Evolutionary conservation across 352 stramenopile species (phyloP).

Genomic region (Phytophthora palmivora): DNA sequence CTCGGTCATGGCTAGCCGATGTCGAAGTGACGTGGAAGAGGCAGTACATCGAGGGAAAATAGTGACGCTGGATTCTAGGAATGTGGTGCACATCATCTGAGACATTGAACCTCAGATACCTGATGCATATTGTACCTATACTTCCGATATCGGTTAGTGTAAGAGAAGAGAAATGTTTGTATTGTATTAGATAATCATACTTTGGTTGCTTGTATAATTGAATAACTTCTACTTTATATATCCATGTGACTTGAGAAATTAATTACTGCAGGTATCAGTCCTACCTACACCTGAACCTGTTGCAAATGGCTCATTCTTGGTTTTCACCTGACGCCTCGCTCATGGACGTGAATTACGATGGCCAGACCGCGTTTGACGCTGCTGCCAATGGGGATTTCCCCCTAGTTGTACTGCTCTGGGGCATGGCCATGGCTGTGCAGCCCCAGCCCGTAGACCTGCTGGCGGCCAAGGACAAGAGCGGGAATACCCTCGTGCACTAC

Average conservation of each 20-base stretch:
- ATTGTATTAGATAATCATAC: no score
- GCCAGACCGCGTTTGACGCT: constrained; percentile 77
- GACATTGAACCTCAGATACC: constrained; percentile 12
- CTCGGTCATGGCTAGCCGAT: no score
- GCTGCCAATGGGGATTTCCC: constrained; percentile 85
- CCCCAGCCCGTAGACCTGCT: constrained; percentile 62
- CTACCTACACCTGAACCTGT: no score
- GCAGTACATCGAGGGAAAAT: neutral
- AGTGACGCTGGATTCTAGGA: constrained; percentile 22
- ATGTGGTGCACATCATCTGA: constrained; percentile 23
- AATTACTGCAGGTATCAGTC: no score
- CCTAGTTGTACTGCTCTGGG: constrained; percentile 86
- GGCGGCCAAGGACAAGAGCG: constrained; percentile 44
- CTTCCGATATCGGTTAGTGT: no score
- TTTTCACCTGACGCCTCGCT: no score
- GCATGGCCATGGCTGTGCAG: constrained; percentile 80
- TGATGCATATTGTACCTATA: neutral
- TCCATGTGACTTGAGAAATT: no score
- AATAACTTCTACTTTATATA: no score
- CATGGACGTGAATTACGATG: constrained; percentile 77
- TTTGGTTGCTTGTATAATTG: no score
- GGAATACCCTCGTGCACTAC: constrained; percentile 74
- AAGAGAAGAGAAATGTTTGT: no score
- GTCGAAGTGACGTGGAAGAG: no score
- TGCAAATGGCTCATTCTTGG: constrained; percentile 12